Base-by-base conservation (phyloP, 345 rosid genomes). In the Erucastrum elatum region DNA sequence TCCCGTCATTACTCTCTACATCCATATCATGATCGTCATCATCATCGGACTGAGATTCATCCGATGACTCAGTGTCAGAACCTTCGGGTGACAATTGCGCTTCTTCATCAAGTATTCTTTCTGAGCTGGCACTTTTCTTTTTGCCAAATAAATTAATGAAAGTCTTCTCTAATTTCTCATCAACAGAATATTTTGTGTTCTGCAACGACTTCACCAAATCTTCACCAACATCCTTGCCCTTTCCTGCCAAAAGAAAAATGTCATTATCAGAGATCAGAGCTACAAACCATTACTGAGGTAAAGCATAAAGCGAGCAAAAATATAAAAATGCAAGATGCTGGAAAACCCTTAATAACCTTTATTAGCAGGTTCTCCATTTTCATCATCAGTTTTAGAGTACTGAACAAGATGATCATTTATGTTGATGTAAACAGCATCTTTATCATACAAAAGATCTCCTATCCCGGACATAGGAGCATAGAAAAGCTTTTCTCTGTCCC, bases 381-480 rank as follows among this genome's bases (percentile, higher is more conserved):
- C 94, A 66, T 84, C 80, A 55, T 92, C 94, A 71, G 78, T 82
- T 76, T 91, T 88, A 74, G 99, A 93, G 68, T 78, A 95, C 82
- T 95, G 98, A 77, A 95, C 96, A 75, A 91, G 82, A 75, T 91
- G 97, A 58, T 93, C 97, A 75, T 93, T 92, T 76, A 93, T 88
- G 84, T 91, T 87, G 82, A 93, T 93, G 86, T 93, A 95, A 82
- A 95, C 96, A 17, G 99, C 99, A 87, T 95, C 99, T 79, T 93
- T 93, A 81, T 95, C 98, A 83, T 93, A 95, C 58, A 93, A 72
- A 70, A 95, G 90, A 77, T 95, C 99, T 64, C 99, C 99, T 77
- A 93, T 85, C 63, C 99, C 97, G 35, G 98, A 91, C 99, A 95
- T 93, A 30, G 99, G 99, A 63, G 96, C 99, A 89, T 95, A 89